Evolutionary conservation across 306 rosid species (phyloP), one percentile per base, ranked within the genome.

Genomic region (Inga oerstediana): DNA sequence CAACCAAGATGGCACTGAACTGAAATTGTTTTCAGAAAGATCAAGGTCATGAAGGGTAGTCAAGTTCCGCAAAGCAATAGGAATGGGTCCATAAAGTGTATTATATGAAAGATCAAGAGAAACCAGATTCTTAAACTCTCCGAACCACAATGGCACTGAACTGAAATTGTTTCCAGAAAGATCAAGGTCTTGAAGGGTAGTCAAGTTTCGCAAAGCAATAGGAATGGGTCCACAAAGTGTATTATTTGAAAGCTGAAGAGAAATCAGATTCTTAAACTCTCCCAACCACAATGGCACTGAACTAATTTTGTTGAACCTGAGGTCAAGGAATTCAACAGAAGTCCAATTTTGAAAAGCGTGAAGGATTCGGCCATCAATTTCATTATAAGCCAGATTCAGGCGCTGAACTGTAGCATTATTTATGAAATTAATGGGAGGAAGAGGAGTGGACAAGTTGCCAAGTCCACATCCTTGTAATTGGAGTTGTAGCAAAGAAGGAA

Each of bases 1-100:
- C 44, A 77, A 44, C 73, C 81, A 77, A 10, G n/a, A 17, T 24
- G 88, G 83, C 56, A 84, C 4, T 17, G n/a, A 74, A 30, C 41
- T 48, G 2, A 88, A 22, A 3, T 32, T 1, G 71, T 80, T 85
- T 0, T 0, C 0, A 16, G 66, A 64, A 75, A 87, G 84, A 2
- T 24, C 2, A 34, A 85, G 79, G n/a, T n/a, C 0, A 22, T 13
- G 14, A 45, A 62, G 65, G 39, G 84, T 46, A 10, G 75, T 84
- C 81, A 75, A 35, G 54, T 75, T 84, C n/a, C 16, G 19, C 2
- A 73, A 34, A 61, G 4, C 34, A 15, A 11, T 11, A 15, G 74
- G 83, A 20, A 74, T 51, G 24, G 73, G 72, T 14, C 87, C 79
- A 4, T 0, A 17, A 30, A 77, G 9, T 0, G 11, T 20, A 76